A percentile compares a stretch with the other conserved stretches of the same genome.
Conservation (phyloP, 164 flowering plant genomes). For the Malania oleifera region DNA sequence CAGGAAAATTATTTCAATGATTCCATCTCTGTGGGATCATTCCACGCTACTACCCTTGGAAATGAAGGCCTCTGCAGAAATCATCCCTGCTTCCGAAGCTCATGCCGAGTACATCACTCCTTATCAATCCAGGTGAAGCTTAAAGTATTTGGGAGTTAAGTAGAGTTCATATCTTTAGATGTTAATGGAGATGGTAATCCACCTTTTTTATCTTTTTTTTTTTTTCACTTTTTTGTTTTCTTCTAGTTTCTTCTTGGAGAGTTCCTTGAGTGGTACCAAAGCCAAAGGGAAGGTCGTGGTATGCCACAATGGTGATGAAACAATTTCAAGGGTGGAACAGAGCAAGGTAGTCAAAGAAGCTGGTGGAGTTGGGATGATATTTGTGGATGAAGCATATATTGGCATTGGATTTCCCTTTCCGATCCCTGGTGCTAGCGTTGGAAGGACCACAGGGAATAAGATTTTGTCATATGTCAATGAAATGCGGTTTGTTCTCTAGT, state of each 20-base stretch:
- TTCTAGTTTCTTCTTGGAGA: conserved; percentile 65
- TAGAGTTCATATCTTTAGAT: conserved; percentile 11
- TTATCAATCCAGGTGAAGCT: conserved; percentile 79
- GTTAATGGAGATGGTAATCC: conserved; percentile 8
- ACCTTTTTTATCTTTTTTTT: too few relatives aligned
- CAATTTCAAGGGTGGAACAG: conserved; percentile 63
- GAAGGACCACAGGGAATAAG: conserved; percentile 32
- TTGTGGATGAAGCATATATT: conserved; percentile 59
- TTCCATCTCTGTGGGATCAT: conserved; percentile 76
- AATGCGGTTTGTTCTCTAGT: conserved; percentile 37
- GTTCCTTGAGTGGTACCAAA: conserved; percentile 61
- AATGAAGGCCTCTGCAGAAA: conserved; percentile 40
- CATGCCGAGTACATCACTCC: conserved; percentile 71
- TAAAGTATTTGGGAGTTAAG: conserved; percentile 28
- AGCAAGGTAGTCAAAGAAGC: conserved; percentile 61
- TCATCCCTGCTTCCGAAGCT: conserved; percentile 68
- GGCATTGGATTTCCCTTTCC: conserved; percentile 69
- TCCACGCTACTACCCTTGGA: conserved; percentile 67
- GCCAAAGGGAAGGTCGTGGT: conserved; percentile 60
- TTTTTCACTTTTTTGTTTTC: conserved; percentile 14
- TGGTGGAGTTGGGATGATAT: conserved; percentile 84
- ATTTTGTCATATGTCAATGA: conserved; percentile 55
- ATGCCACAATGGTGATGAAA: conserved; percentile 60
- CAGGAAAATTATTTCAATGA: conserved; percentile 75
- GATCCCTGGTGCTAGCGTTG: conserved; percentile 66